Conservation (phyloP, 768 basidiomycete species). For the Suillus clintonianus region DNA sequence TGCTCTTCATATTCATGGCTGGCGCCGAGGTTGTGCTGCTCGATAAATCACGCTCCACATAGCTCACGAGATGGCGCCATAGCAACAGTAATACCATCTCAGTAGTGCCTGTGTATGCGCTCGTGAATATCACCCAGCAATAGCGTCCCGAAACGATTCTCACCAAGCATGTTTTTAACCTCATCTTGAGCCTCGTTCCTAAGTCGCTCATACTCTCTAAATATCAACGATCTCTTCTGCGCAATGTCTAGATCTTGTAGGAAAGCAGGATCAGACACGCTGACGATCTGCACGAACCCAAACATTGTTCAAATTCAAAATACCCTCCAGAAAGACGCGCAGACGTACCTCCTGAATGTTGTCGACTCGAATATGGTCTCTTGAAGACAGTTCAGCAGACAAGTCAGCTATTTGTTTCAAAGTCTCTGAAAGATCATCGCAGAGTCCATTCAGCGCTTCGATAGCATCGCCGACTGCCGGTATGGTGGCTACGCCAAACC, state of each 20-base stretch:
- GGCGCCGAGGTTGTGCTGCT: slow-evolving; percentile 9
- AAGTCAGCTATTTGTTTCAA: slow-evolving; percentile 70
- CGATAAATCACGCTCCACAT: slow-evolving; percentile 39
- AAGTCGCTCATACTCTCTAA: slow-evolving; percentile 57
- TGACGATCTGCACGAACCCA: slow-evolving; percentile 43
- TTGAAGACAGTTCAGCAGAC: slow-evolving; percentile 69
- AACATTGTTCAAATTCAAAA: background rate
- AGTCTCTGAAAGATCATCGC: slow-evolving; percentile 57
- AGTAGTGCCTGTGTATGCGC: slow-evolving; percentile 49
- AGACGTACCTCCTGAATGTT: slow-evolving; percentile 68
- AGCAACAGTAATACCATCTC: slow-evolving; percentile 82
- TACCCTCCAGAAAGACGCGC: background rate
- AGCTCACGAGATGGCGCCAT: slow-evolving; percentile 79
- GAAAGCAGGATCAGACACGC: slow-evolving; percentile 53
- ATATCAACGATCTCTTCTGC: slow-evolving; percentile 70
- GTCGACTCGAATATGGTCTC: slow-evolving; percentile 68
- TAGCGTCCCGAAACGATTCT: slow-evolving; percentile 19
- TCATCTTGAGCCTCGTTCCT: slow-evolving; percentile 40
- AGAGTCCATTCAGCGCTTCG: slow-evolving; percentile 63
- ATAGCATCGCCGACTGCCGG: slow-evolving; percentile 78
- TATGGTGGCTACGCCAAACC: slow-evolving; percentile 53
- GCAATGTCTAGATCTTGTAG: slow-evolving; percentile 66
- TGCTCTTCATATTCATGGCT: slow-evolving; percentile 40
- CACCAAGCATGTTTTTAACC: slow-evolving; percentile 60
- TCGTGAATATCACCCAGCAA: background rate